Percentiles rank a stretch among this genome's conserved stretches.
Evolutionary conservation across 2,329 filamentous ascomycete species (phyloP).

Genomic region (Aaosphaeria arxii): DNA sequence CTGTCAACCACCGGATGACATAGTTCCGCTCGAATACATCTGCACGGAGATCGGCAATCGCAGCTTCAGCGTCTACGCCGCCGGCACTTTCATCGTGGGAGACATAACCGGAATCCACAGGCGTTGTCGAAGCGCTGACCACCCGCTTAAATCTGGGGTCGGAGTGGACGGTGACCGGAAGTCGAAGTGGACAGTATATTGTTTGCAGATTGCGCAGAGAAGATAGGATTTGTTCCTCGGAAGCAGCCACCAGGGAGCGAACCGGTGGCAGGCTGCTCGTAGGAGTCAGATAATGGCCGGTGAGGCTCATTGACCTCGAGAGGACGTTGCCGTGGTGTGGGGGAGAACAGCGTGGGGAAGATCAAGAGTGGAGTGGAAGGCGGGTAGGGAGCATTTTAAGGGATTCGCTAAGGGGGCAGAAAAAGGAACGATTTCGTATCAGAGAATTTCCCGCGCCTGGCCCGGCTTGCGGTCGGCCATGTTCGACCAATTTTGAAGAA

Average conservation of each 20-base stretch:
- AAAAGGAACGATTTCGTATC: background rate
- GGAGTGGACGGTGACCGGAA: constrained; percentile 16
- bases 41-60: constrained; percentile 24
- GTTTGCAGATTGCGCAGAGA: constrained; percentile 25
- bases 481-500: too few relatives aligned
- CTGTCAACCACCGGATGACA: constrained; percentile 31
- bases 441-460: background rate
- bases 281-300: constrained; percentile 26
- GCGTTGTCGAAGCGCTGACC: constrained; percentile 6
- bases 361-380: background rate
- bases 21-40: constrained; percentile 32
- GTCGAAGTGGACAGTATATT: constrained; percentile 33
- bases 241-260: constrained; percentile 15
- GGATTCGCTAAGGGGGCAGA: background rate
- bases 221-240: constrained; percentile 18
- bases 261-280: constrained; percentile 31
- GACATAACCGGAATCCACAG: constrained; percentile 34
- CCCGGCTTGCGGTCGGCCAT: background rate
- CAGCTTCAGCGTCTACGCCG: constrained; percentile 10
- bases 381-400: background rate
- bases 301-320: constrained; percentile 23
- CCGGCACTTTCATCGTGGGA: constrained; percentile 26
- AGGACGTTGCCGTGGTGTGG: background rate
- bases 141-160: constrained; percentile 6
- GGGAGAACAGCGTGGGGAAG: background rate